Evolutionary conservation across 345 rosid genomes (phyloP), one percentile per base, ranked within the genome.

Genomic region (Populus nigra): DNA sequence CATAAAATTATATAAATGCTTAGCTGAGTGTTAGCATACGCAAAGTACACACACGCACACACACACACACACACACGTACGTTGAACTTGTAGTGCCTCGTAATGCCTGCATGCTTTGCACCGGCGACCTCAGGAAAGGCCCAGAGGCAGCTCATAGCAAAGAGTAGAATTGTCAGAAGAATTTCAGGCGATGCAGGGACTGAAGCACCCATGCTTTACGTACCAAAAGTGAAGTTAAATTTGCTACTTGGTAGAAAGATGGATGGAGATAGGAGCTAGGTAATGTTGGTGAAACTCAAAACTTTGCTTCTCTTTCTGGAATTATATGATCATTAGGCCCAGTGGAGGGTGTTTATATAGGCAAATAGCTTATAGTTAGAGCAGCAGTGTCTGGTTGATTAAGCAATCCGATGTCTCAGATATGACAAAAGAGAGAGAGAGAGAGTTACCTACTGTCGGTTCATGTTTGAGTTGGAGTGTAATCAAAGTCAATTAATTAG

Each of bases 61-160:
- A 31, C 33, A 33, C 5, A 33, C 5, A 33, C 5, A 23, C 3
- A 45, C 68, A 47, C 86, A 91, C 97, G 27, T 93, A 91, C 97
- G 31, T 93, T 84, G 62, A 94, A 86, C 73, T 81, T 86, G 88
- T 88, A 93, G 77, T 93, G 98, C 84, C 96, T 87, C 69, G 93
- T 94, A 55, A 76, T 73, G 78, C 91, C 92, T 12, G 80, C 78
- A 79, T 81, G 57, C 57, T 49, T 49, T 49, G 22, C 8, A 17
- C 8, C 55, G 73, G 85, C 87, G 62, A 81, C 77, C 41, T 83
- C 79, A 61, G 87, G 80, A 72, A 79, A 75, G 78, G 83, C 68
- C 75, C 73, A 72, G 43, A 78, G 62, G 62, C 79, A 78, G 78
- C 39, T 65, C 20, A 29, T 25, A 18, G 76, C 82, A 65, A 81